Evolutionary conservation across 2,329 filamentous ascomycete species (phyloP).

Genomic region (Colletotrichum liriopes): DNA sequence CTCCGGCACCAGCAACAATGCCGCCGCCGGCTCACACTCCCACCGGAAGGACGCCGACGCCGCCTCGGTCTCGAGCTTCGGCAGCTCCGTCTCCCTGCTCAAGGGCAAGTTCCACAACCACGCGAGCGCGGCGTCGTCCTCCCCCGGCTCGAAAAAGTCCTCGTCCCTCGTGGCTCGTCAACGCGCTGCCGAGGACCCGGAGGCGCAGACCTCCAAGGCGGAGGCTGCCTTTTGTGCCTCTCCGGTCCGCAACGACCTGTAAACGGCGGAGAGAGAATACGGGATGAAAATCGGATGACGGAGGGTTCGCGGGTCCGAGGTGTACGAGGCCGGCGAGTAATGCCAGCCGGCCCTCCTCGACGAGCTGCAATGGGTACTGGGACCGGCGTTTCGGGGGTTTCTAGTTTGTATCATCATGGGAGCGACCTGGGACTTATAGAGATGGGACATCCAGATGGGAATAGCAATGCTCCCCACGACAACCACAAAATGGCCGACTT

Average conservation of each 20-base stretch:
- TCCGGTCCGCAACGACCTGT: constrained; percentile 25
- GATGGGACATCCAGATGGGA: neutral
- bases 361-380: neutral
- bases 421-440: neutral
- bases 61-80: constrained; percentile 44
- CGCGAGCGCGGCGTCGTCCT: neutral
- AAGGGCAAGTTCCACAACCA: constrained; percentile 11
- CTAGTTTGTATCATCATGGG: neutral
- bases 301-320: neutral
- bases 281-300: neutral
- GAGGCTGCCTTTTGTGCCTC: constrained; percentile 4
- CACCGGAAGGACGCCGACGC: constrained; percentile 30
- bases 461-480: neutral
- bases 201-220: constrained; percentile 3
- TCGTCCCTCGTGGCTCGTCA: constrained; percentile 32
- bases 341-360: neutral
- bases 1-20: neutral
- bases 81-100: constrained; percentile 33
- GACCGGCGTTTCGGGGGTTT: neutral
- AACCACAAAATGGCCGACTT: neutral
- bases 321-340: neutral
- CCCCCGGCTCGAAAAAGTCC: constrained; percentile 21
- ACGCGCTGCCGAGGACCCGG: constrained; percentile 32
- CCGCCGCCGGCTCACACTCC: constrained; percentile 14
- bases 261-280: neutral